phyloP scores from a whole-genome alignment of 1,284 basidiomycete species.

The Boletellus deceptivus region DNA sequence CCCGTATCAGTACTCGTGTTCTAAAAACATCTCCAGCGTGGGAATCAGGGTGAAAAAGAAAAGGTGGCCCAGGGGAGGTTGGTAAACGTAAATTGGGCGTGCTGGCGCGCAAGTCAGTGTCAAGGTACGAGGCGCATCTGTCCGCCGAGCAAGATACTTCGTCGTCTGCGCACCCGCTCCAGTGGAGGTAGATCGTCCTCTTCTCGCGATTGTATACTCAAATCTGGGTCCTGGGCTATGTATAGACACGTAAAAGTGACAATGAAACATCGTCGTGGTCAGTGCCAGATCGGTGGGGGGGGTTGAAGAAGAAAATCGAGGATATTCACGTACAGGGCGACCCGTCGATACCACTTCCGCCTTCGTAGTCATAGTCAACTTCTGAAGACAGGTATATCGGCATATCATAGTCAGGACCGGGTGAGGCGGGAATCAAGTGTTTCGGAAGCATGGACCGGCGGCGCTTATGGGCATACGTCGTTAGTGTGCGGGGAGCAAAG shows the following conservation, averaged over 20 bases:
- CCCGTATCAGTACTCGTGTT: too few species aligned
- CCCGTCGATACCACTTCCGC: conserved; percentile 37
- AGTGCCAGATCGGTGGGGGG: too few species aligned
- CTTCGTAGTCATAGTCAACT: conserved; percentile 27
- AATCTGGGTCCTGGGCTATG: conserved; percentile 29
- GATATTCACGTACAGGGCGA: conserved; percentile 42
- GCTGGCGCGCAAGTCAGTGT: not conserved
- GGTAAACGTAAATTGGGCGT: too few species aligned
- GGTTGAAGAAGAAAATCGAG: not conserved
- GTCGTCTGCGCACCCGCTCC: conserved; percentile 49
- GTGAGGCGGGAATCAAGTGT: conserved; percentile 39
- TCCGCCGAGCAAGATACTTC: conserved; percentile 30
- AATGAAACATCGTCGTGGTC: too few species aligned
- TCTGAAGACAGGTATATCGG: conserved; percentile 26
- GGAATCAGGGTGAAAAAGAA: not conserved
- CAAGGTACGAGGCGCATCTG: conserved; percentile 23
- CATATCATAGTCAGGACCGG: conserved; percentile 27
- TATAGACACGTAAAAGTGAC: too few species aligned
- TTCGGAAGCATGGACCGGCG: conserved; percentile 71
- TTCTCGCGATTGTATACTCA: conserved; percentile 34
- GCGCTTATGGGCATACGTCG: conserved; percentile 34
- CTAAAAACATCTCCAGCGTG: too few species aligned
- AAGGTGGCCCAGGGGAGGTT: not conserved
- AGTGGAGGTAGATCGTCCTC: conserved; percentile 55
- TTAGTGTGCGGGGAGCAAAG: not conserved